Conservation (phyloP, 2,329 filamentous ascomycete genomes). For the Fusarium tupiense region DNA sequence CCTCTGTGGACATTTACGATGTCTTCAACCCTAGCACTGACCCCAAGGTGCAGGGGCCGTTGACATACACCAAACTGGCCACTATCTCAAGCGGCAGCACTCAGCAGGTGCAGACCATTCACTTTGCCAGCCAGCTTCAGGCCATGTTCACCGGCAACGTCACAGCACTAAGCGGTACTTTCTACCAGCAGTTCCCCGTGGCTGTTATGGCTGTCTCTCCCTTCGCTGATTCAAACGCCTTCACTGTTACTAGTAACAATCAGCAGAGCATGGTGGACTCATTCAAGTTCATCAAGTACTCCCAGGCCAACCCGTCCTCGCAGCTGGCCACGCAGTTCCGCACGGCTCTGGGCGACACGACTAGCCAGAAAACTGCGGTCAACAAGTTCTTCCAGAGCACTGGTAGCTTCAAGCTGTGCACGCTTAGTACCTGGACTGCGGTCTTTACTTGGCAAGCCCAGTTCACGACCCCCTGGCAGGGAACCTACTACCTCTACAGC, state of each 20-base stretch:
- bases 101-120: not conserved
- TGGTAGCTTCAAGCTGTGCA: not conserved
- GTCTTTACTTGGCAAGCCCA: not conserved
- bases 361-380: not conserved
- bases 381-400: not conserved
- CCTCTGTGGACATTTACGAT: not conserved
- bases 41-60: not conserved
- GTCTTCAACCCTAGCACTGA: not conserved
- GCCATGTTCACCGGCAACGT: conserved; percentile 1
- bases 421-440: not conserved
- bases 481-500: conserved; percentile 1
- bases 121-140: not conserved
- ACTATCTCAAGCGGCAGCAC: not conserved
- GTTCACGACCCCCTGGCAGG: conserved; percentile 8
- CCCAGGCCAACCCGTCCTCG: not conserved
- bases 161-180: not conserved
- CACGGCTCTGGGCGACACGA: not conserved
- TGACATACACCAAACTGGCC: not conserved
- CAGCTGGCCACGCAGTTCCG: not conserved
- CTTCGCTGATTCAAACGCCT: not conserved
- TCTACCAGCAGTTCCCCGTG: not conserved
- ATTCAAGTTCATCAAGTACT: conserved; percentile 6
- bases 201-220: not conserved
- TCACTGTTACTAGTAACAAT: not conserved
- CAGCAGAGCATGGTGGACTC: conserved; percentile 1